These are phyloP conservation scores for Prunus campanulata DNA, from an alignment of 306 rosid genomes.

Conservation along the genomic window DNA sequence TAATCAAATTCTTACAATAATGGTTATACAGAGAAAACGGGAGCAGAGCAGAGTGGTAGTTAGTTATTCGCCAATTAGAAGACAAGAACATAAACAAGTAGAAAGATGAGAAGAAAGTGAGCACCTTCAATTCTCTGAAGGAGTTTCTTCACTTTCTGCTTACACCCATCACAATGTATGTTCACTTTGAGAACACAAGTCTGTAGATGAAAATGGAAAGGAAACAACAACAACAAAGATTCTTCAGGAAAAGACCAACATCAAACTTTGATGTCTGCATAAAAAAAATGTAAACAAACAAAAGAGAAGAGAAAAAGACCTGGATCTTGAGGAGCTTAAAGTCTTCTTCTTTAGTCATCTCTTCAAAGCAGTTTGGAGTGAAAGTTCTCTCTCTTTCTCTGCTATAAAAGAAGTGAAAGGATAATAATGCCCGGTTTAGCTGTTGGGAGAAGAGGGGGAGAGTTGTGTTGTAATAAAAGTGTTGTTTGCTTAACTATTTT, in stretches of 20 bases:
- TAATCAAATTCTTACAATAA: not conserved
- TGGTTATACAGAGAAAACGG: not conserved
- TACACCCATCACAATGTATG: conserved; percentile 98
- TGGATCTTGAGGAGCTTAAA: conserved; percentile 96
- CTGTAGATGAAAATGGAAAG: conserved; percentile 38
- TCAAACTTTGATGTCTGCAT: conserved; percentile 27
- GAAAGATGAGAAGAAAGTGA: conserved; percentile 19
- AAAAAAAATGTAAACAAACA: not conserved
- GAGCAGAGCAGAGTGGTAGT: not conserved
- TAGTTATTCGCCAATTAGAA: conserved; percentile 12
- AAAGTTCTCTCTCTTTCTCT: conserved; percentile 29
- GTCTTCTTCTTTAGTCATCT: conserved; percentile 94
- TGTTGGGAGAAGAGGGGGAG: not conserved
- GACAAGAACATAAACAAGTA: conserved; percentile 17
- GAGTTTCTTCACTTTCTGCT: conserved; percentile 94
- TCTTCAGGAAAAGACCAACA: conserved; percentile 39
- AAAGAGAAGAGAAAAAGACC: conserved; percentile 37
- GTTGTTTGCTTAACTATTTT: not conserved
- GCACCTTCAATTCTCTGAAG: conserved; percentile 97
- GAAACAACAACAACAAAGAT: conserved; percentile 28
- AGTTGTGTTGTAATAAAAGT: conserved; percentile 11
- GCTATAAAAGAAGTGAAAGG: conserved; percentile 19
- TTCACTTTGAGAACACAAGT: conserved; percentile 88
- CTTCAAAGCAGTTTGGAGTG: conserved; percentile 51
- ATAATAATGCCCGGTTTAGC: conserved; percentile 11